These are phyloP conservation scores for Microbotryomycetes sp. DNA, from an alignment of 1,284 basidiomycete species.

Conservation along the genomic window DNA sequence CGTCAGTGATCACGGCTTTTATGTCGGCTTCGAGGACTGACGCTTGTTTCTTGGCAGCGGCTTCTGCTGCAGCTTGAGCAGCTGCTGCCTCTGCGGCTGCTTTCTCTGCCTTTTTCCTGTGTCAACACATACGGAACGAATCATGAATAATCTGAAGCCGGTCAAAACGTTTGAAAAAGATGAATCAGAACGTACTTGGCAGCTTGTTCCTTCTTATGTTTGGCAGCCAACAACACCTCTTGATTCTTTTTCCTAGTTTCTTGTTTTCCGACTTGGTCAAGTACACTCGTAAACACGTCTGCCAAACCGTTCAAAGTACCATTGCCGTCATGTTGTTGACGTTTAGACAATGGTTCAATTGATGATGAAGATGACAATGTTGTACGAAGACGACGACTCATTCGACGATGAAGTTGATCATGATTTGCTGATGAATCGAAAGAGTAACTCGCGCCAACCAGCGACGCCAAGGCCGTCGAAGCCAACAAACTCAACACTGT, in stretches of 20 bases:
- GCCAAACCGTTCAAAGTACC: too few relatives aligned
- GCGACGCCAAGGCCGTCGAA: background rate
- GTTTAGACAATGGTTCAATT: too few relatives aligned
- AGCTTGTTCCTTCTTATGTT: background rate
- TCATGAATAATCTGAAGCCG: too few relatives aligned
- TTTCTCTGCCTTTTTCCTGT: background rate
- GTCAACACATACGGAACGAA: too few relatives aligned
- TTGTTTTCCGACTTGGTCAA: too few relatives aligned
- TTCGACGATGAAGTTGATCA: background rate
- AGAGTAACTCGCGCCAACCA: background rate
- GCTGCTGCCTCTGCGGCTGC: background rate
- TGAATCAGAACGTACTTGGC: background rate
- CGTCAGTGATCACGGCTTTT: background rate
- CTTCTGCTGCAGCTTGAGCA: background rate
- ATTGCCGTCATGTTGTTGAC: too few relatives aligned
- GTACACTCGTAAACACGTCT: too few relatives aligned
- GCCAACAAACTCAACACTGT: too few relatives aligned
- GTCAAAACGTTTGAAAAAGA: too few relatives aligned
- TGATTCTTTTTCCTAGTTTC: background rate
- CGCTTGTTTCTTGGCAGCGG: constrained; percentile 1
- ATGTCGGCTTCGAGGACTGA: background rate
- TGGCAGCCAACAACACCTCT: background rate
- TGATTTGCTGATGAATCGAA: background rate
- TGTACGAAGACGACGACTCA: background rate
- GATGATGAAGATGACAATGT: too few relatives aligned